Base-by-base conservation (phyloP, 2,329 filamentous ascomycete species). In the Endocalyx cinctus region DNA sequence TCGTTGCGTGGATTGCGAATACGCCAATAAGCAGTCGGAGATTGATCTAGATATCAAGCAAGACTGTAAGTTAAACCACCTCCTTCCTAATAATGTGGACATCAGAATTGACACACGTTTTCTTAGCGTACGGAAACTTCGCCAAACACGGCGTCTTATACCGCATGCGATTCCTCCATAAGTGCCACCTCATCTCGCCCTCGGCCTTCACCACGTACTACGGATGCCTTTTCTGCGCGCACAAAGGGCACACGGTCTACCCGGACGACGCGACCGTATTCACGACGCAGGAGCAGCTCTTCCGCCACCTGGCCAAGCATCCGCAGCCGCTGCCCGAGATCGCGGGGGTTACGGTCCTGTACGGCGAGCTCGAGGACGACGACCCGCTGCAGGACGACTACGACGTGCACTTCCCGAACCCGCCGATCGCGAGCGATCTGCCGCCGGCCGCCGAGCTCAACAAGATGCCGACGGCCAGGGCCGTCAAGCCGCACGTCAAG, bases 231-330 rank as follows among this genome's bases (percentile, higher is more conserved):
- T 66, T 63, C 40, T 66, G 63, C 37, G 52, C 55, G 5, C 52
- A 60, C 15, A 34, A 49, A 4, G 55, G 54, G 1, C 37, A 51
- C 2, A 62, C 60, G 0, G 46, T 54, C 3, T 54, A 54, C n/a
- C 56, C 64, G 17, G 60, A 57, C 29, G 63, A 67, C 36, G 61
- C 64, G 1, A 67, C 63, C 5, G 61, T 65, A 5, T 67, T 67
- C 39, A 46, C 50, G 3, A 52, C 51, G 5, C 35, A 56, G 11
- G 56, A 63, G 11, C 51, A 59, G 19, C 55, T 67, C 7, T 46
- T 67, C 25, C 53, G 50, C 15, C 64, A 67, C 34, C 42, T 67
- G 0, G 50, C 60, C 2, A 53, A 57, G 2, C 64, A 67, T 31
- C 57, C 62, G 0, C 63, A 62, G 30, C 64, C 64, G 6, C 45